Evolutionary conservation across 2,329 filamentous ascomycete genomes (phyloP).

Genomic region (Zalaria sp.): DNA sequence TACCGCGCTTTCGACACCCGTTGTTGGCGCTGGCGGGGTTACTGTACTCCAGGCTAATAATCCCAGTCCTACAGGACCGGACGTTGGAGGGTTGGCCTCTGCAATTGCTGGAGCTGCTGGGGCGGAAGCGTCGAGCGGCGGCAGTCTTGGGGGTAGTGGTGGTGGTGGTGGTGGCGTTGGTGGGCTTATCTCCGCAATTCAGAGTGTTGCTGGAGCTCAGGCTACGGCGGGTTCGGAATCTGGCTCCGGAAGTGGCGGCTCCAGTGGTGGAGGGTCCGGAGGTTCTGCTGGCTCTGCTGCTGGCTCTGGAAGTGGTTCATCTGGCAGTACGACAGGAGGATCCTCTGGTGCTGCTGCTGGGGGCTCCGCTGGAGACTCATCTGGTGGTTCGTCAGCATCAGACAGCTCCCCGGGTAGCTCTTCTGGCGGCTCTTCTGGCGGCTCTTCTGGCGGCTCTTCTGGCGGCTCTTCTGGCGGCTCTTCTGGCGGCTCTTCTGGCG

Average conservation of each 20-base stretch:
- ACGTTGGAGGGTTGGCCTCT: too few relatives aligned
- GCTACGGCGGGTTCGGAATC: conserved; percentile 3
- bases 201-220: background rate
- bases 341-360: background rate
- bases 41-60: background rate
- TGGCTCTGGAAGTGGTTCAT: background rate
- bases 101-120: too few relatives aligned
- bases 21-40: too few relatives aligned
- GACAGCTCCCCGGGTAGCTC: background rate
- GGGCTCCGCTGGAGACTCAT: background rate
- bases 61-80: background rate
- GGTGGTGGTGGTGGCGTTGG: background rate
- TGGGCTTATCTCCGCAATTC: background rate
- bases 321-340: background rate
- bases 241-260: conserved; percentile 2
- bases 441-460: background rate
- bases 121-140: background rate
- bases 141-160: background rate
- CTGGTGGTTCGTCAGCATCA: background rate
- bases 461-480: background rate
- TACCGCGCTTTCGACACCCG: background rate
- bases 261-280: background rate
- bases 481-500: background rate
- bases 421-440: background rate
- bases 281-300: conserved; percentile 1